Base-by-base conservation (phyloP, 768 basidiomycete genomes). In the Amanita thiersii region DNA sequence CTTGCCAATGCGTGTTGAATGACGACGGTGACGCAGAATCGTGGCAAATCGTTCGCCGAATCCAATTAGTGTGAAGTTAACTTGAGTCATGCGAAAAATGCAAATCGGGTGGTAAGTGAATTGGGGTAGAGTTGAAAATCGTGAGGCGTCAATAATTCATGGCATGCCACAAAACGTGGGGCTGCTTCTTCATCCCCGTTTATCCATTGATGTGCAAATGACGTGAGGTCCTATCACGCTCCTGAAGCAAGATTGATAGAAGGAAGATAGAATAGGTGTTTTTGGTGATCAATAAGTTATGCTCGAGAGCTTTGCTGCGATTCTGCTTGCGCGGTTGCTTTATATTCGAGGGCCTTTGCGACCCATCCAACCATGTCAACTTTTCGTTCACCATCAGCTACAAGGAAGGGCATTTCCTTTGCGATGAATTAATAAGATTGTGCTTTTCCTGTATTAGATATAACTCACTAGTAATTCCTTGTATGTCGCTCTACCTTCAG, bases 291-390 rank as follows among this genome's bases (percentile, higher is more conserved):
- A 7, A 36, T 9, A 17, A 29, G 18, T 46, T 34, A 28, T 40
- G 34, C 42, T 10, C 23, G 52, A 21, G 40, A 19, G 17, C 43
- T 50, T 11, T 48, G 45, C 40, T n/a, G 40, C 34, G 3, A 48
- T 45, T 40, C 38, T 17, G 46, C 26, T 12, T 45, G 42, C n/a
- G 19, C 39, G 20, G 40, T 42, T 5, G 24, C 45, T 34, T 43
- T 50, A 31, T 50, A 49, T 21, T 51, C 61, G 9, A 73, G 55
- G 1, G 84, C 82, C 23, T 55, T 57, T 15, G 65, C 65, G 8
- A 92, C 86, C 92, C 92, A 97, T 8, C 65, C 75, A 23, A 68
- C 70, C 89, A 96, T 91, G 56, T 94, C 85, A 12, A 92, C 86
- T 5, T 79, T 62, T 4, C 77, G 68, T 11, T 62, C 60, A 5